These are phyloP conservation scores for Eudorina sp. DNA, from an alignment of 139 green algal species.

Conservation along the genomic window DNA sequence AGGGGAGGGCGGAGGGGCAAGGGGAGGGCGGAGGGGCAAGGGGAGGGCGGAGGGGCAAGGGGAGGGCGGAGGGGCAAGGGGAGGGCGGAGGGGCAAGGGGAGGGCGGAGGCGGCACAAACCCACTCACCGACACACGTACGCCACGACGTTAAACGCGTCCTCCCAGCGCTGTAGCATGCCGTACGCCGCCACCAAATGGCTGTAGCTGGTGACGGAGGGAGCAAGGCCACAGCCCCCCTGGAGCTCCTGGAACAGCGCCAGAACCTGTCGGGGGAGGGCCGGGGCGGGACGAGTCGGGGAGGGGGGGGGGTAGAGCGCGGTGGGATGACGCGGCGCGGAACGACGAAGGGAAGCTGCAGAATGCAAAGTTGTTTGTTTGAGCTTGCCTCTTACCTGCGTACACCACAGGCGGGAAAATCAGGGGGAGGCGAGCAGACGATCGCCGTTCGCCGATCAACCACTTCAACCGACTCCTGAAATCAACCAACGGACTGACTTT, in stretches of 20 bases:
- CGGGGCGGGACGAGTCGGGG: neutral
- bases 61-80: neutral
- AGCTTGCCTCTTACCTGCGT: too few relatives aligned
- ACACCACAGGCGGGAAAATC: too few relatives aligned
- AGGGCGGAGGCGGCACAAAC: neutral
- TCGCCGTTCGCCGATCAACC: too few relatives aligned
- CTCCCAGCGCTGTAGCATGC: slow-evolving; percentile 40
- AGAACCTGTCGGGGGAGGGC: neutral
- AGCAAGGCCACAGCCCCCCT: slow-evolving; percentile 33
- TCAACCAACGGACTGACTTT: too few relatives aligned
- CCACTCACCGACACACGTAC: slow-evolving; percentile 37
- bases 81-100: neutral
- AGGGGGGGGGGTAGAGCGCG: neutral
- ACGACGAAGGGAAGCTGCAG: too few relatives aligned
- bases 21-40: too few relatives aligned
- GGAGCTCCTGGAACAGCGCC: slow-evolving; percentile 57
- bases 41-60: too few relatives aligned
- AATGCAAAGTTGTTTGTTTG: neutral
- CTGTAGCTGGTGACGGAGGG: slow-evolving; percentile 49
- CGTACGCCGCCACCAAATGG: slow-evolving; percentile 55
- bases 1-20: too few relatives aligned
- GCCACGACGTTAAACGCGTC: slow-evolving; percentile 55
- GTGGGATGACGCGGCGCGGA: too few relatives aligned
- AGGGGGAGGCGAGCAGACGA: too few relatives aligned
- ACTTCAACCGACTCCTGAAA: too few relatives aligned